Evolutionary conservation across 805 yeast genomes (phyloP).

Genomic region (Crinitomyces ghanaensis): DNA sequence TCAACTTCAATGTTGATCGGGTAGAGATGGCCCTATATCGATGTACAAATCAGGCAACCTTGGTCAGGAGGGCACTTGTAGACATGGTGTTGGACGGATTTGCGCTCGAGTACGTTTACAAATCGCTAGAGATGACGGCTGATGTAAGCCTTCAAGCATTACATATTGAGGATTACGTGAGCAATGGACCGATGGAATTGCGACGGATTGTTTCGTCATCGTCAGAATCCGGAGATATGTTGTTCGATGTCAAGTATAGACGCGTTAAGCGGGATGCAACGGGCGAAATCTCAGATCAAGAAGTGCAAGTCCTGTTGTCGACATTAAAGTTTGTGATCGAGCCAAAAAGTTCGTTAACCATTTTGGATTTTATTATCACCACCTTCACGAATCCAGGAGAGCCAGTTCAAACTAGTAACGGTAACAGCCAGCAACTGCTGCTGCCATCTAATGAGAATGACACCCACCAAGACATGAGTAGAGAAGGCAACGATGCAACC

Average conservation of each 20-base stretch:
- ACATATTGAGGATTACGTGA: slow-evolving; percentile 64
- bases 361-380: slow-evolving; percentile 68
- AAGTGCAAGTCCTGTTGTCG: slow-evolving; percentile 58
- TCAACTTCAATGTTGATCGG: slow-evolving; percentile 55
- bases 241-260: slow-evolving; percentile 49
- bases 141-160: slow-evolving; percentile 55
- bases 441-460: slow-evolving; percentile 5
- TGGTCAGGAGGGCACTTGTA: slow-evolving; percentile 55
- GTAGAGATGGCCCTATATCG: slow-evolving; percentile 53
- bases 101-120: slow-evolving; percentile 46
- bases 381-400: slow-evolving; percentile 78
- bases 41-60: slow-evolving; percentile 50
- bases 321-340: slow-evolving; percentile 66
- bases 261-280: slow-evolving; percentile 51
- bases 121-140: slow-evolving; percentile 50
- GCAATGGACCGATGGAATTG: slow-evolving; percentile 51
- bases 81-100: slow-evolving; percentile 63
- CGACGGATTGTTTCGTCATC: slow-evolving; percentile 49
- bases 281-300: slow-evolving; percentile 54
- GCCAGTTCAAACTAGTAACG: slow-evolving; percentile 1
- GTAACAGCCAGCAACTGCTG: no score
- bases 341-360: slow-evolving; percentile 64
- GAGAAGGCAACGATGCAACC: not conserved
- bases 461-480: not conserved
- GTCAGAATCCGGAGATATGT: slow-evolving; percentile 25